Conservation (phyloP, 768 basidiomycete genomes). For the Lentinula boryana region DNA sequence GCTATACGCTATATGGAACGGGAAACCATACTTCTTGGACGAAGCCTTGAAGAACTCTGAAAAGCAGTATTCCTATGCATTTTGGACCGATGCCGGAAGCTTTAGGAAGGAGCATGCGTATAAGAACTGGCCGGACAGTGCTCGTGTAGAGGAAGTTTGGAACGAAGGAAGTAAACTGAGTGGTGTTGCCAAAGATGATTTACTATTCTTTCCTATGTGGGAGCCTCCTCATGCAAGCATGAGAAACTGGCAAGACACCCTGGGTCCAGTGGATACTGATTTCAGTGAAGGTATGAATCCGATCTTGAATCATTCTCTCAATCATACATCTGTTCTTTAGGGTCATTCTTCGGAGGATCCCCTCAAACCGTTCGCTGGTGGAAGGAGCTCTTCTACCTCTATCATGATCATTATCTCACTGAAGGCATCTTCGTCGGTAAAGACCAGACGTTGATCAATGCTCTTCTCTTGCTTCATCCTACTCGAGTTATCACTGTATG, state of each 20-base stretch:
- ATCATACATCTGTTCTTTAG: conserved; percentile 18
- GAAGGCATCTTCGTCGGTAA: conserved; percentile 49
- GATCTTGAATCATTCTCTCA: conserved; percentile 1
- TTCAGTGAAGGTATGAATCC: conserved; percentile 42
- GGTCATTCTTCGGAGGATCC: conserved; percentile 55
- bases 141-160: conserved; percentile 33
- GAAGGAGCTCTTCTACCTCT: conserved; percentile 36
- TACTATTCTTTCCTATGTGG: conserved; percentile 43
- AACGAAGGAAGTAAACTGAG: conserved; percentile 23
- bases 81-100: conserved; percentile 55
- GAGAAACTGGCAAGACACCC: conserved; percentile 33
- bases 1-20: conserved; percentile 51
- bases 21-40: conserved; percentile 45
- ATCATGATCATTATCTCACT: conserved; percentile 45
- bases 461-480: conserved; percentile 39
- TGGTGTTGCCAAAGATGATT: conserved; percentile 29
- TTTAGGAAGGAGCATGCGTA: conserved; percentile 40
- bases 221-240: conserved; percentile 25
- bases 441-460: conserved; percentile 51
- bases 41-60: conserved; percentile 29
- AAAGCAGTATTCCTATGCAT: conserved; percentile 42
- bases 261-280: conserved; percentile 45
- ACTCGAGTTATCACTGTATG: conserved; percentile 39
- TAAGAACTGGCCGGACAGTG: conserved; percentile 40
- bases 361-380: conserved; percentile 41